A percentile compares a stretch with the other conserved stretches of the same genome.
Conservation (phyloP, 139 green algal genomes). For the Trebouxia sp. region DNA sequence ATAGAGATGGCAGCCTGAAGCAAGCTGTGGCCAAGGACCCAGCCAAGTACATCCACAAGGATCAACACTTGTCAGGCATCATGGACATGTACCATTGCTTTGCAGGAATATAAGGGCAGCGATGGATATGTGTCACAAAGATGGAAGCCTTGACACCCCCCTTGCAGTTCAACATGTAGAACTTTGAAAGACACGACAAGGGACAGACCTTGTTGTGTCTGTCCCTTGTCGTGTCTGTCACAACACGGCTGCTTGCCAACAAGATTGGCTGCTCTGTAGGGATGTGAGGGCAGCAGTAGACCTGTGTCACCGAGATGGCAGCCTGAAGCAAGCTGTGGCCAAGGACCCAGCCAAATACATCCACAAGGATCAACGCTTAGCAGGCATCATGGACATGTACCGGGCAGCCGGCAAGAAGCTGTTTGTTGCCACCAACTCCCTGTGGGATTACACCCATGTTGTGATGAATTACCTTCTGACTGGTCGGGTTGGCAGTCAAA, state of each 20-base stretch:
- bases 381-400: slow-evolving; percentile 56
- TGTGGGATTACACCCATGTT: slow-evolving; percentile 98
- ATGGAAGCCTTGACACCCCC: too few relatives aligned
- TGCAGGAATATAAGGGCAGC: too few relatives aligned
- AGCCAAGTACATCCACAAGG: slow-evolving; percentile 86
- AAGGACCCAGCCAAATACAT: slow-evolving; percentile 90
- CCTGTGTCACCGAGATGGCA: slow-evolving; percentile 95
- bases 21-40: slow-evolving; percentile 85
- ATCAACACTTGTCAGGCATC: slow-evolving; percentile 14
- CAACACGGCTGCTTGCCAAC: slow-evolving; percentile 61
- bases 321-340: slow-evolving; percentile 90
- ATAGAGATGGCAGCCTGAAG: slow-evolving; percentile 95
- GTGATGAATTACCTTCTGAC: slow-evolving; percentile 94
- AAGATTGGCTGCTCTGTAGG: slow-evolving; percentile 73
- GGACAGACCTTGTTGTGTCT: too few relatives aligned
- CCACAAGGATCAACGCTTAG: slow-evolving; percentile 53
- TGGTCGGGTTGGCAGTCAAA: slow-evolving; percentile 42
- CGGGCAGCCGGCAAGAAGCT: slow-evolving; percentile 64
- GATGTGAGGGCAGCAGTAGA: slow-evolving; percentile 94
- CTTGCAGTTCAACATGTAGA: too few relatives aligned
- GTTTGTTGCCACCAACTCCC: slow-evolving; percentile 95
- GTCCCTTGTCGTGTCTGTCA: too few relatives aligned
- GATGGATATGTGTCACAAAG: too few relatives aligned
- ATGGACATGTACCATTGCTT: too few relatives aligned
- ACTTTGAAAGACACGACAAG: too few relatives aligned